Base-by-base conservation (phyloP, 1,284 basidiomycete species). In the Ganoderma sp. region DNA sequence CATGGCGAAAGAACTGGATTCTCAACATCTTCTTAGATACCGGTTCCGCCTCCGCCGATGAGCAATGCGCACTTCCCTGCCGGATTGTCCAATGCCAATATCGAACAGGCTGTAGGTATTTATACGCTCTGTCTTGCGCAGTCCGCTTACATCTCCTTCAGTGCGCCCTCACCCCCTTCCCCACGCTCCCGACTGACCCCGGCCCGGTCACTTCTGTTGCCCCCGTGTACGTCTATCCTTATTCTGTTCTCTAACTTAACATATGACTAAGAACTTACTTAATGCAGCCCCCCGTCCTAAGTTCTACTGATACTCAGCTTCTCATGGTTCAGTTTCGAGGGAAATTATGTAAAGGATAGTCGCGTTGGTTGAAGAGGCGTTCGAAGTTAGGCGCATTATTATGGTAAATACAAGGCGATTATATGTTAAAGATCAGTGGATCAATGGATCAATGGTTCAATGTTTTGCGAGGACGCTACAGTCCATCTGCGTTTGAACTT, bases 161-260 rank as follows among this genome's bases (percentile, higher is more conserved):
- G 73, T 67, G 63, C 67, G 72, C 52, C 61, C 59, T 25, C 45
- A 68, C 72, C 28, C 63, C 66, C 14, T 73, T 73, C 72, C 70
- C 68, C n/a, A 71, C 69, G 43, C 72, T 73, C 62, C 63, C 67
- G 28, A 68, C 68, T 32, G 64, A 71, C 61, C 72, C 72, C 17
- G 69, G 72, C 45, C 72, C 69, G 64, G 69, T 59, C 50, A 73
- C 72, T 28, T 68, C 67, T 45, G 72, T 73, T 37, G 66, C 72
- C n/a, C 69, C 71, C 41, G 67, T 69, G 68, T 67, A 61, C 60
- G 65, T 67, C 25, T 12, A 10, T 9, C 25, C n/a, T 2, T 50
- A 1, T 50, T 8, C n/a, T 22, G 48, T 7, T n/a, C 45, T 15
- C n/a, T 2, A 32, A 32, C 28, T 32, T 4, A 32, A 32, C 28